Evolutionary conservation across 208 protist species (phyloP), one percentile per base, ranked within the genome.

Genomic region (Wallacemonas sp.): DNA sequence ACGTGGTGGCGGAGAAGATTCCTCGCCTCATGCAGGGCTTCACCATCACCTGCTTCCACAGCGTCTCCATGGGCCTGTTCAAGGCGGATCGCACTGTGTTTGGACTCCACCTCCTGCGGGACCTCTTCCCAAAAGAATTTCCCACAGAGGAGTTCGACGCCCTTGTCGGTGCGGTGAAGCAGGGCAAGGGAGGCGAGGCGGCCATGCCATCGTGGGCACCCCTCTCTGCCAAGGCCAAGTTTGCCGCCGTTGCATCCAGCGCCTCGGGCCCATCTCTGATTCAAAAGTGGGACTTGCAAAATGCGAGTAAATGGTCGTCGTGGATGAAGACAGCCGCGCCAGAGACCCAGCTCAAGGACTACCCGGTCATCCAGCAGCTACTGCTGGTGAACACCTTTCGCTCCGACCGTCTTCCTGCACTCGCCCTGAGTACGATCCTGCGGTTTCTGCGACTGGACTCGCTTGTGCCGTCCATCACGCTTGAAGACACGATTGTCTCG

Each of bases 381-480:
- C 86, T 98, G 22, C 70, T 99, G 24, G 72, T 99, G 26, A 85
- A 95, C 65, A 86, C 84, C 12, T 88, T 99, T 30, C 84, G 98
- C n/a, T 95, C 97, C 9, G 98, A 99, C 75, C 86, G 98, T 26
- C 82, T 99, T 68, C 82, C 85, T 0, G 81, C 92, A 34, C 84
- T 98, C 15, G 65, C 97, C 36, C 58, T 79, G 30, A 47, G 60
- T 51, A 68, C 93, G 38, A 80, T 94, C 38, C 70, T 93, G 56
- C 26, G 73, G 36, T 62, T 77, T 27, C 66, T 97, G 27, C 30
- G 77, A n/a, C 74, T 97, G 27, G 46, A 84, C 28, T 82, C 84
- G n/a, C 69, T 96, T 6, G 73, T 79, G n/a, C 86, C 86, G 47
- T 44, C 83, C 28, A 67, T 72, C 49, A 88, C 87, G 8, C 54